These are phyloP conservation scores for Pythium grandisporangium DNA, from an alignment of 352 stramenopile genomes.

Conservation along the genomic window DNA sequence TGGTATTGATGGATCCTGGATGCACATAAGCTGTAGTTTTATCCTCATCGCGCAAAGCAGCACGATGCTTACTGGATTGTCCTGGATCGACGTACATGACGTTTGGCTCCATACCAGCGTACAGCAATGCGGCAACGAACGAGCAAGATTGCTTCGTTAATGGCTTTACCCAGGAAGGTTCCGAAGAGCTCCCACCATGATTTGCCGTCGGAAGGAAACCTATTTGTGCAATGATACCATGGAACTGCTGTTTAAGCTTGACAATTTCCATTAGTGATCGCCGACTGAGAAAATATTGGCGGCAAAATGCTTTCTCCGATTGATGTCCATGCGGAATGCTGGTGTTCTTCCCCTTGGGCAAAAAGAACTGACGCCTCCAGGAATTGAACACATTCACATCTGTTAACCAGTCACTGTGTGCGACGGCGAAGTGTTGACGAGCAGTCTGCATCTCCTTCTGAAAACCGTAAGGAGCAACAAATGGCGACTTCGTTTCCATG, in stretches of 20 bases:
- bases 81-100: slow-evolving; percentile 70
- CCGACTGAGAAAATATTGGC: slow-evolving; percentile 51
- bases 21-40: slow-evolving; percentile 49
- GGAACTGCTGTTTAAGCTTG: slow-evolving; percentile 76
- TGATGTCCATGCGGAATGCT: neutral
- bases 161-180: slow-evolving; percentile 7
- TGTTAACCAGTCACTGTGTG: slow-evolving; percentile 60
- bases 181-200: neutral
- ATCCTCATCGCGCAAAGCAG: slow-evolving; percentile 19
- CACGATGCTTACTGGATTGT: slow-evolving; percentile 13
- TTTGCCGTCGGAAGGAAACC: slow-evolving; percentile 33
- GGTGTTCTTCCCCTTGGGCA: neutral
- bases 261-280: slow-evolving; percentile 46
- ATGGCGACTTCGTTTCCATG: slow-evolving; percentile 76
- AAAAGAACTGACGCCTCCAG: slow-evolving; percentile 21
- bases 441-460: slow-evolving; percentile 59
- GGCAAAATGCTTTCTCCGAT: slow-evolving; percentile 56
- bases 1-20: slow-evolving; percentile 68
- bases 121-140: slow-evolving; percentile 61
- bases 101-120: slow-evolving; percentile 87
- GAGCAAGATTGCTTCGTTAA: slow-evolving; percentile 43
- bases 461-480: slow-evolving; percentile 63
- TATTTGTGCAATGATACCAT: slow-evolving; percentile 45
- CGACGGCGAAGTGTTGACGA: slow-evolving; percentile 48
- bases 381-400: slow-evolving; percentile 71